phyloP scores from a whole-genome alignment of 2,329 filamentous ascomycete genomes.

The Claviceps africana region DNA sequence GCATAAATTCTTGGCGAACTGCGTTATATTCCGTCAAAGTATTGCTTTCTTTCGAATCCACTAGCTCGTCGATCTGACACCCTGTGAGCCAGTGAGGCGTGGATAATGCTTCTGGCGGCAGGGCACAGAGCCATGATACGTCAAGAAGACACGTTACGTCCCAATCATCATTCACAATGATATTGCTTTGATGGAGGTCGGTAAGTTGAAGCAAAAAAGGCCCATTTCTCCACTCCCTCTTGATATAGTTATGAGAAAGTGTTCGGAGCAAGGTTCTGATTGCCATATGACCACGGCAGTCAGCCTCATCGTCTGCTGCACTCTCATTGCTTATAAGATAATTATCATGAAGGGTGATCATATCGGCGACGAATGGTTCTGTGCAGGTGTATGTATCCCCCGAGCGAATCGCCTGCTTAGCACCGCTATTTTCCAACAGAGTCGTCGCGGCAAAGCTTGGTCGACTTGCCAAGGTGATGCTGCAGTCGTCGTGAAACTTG shows the following conservation, averaged over 20 bases:
- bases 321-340: conserved; percentile 13
- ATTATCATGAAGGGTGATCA: conserved; percentile 13
- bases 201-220: conserved; percentile 17
- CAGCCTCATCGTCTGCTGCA: conserved; percentile 10
- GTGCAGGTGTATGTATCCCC: conserved; percentile 17
- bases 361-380: conserved; percentile 15
- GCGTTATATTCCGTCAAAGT: conserved; percentile 6
- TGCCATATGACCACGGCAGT: conserved; percentile 18
- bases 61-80: conserved; percentile 8
- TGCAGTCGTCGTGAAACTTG: conserved; percentile 16
- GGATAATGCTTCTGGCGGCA: conserved; percentile 9
- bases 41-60: conserved; percentile 1
- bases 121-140: conserved; percentile 21
- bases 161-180: conserved; percentile 22
- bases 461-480: conserved; percentile 15
- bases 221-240: conserved; percentile 11
- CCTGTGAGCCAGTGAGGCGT: conserved; percentile 13
- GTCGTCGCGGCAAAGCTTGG: conserved; percentile 12
- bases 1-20: conserved; percentile 10
- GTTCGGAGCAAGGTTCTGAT: conserved; percentile 11
- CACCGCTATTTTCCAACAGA: conserved; percentile 21
- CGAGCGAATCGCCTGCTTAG: conserved; percentile 14
- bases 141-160: conserved; percentile 21
- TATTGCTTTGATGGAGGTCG: conserved; percentile 20
- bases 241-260: conserved; percentile 13